Evolutionary conservation across 2,329 filamentous ascomycete species (phyloP), one percentile per base, ranked within the genome.

Genomic region (Pyricularia sp.): DNA sequence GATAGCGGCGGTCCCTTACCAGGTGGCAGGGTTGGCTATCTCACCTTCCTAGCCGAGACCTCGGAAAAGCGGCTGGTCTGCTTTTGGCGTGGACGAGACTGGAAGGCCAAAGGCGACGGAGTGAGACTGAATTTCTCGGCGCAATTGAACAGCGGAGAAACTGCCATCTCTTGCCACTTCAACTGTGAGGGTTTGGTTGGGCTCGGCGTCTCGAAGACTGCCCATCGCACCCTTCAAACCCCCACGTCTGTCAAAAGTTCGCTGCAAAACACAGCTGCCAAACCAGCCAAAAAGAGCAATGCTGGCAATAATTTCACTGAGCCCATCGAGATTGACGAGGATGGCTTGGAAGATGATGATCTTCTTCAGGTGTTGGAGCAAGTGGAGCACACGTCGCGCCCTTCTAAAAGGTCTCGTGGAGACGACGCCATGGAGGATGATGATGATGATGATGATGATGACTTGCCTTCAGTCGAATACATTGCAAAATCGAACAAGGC

Each of bases 121-220:
- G 70, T 80, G 28, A 82, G 86, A 10, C 72, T 92, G 2, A 74
- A 79, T 0, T 88, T 88, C 67, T 82, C 76, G 24, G 82, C 86
- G 0, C 76, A 82, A 0, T 72, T 91, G n/a, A 53, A 6, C 44
- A 24, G 81, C 74, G 1, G 77, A 77, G 4, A 72, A 78, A 0
- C 83, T 22, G 83, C 88, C 65, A 76, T 94, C 40, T 81, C 81
- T 28, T 90, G 86, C 66, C 85, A 87, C 71, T 79, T 93, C 62
- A 89, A 90, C 73, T 97, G 93, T 68, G 93, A 97, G 75, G 88
- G 91, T 59, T 88, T 97, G 70, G 90, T 87, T 3, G 85, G 85
- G 1, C 87, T 85, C 0, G 72, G 78, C 35, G 72, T 81, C 16
- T 70, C 72, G 0, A 69, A 65, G 30, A 67, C 66, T 2, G 12